Base-by-base conservation (phyloP, 2,329 filamentous ascomycete genomes). In the Penicillium italicum region DNA sequence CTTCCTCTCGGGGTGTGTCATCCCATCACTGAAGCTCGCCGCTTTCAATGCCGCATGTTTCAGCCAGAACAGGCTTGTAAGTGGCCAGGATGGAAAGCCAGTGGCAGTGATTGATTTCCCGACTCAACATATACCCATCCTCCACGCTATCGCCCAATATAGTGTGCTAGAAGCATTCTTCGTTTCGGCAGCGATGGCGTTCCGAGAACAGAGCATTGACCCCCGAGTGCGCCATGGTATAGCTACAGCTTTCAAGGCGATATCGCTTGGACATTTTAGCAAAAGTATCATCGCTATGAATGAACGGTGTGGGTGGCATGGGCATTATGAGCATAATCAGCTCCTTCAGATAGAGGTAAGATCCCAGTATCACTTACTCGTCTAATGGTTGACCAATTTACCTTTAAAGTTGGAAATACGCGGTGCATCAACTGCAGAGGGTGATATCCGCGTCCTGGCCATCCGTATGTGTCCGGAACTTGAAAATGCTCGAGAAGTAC, bases 141-240 rank as follows among this genome's bases (percentile, higher is more conserved):
- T 38, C 18, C 36, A 38, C 20, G 7, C 36, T 20, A 38, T 38
- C 36, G 36, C 36, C 11, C 36, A 38, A 18, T 38, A 38, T 38
- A 38, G 36, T 20, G 36, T 38, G 36, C 36, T 38, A 38, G 36
- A 38, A 38, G 36, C 36, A 22, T 38, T 20, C 36, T 18, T 38
- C 11, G 18, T 22, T 38, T 38, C 36, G 7, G 31, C 57, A 9
- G 67, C 70, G 0, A 74, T 75, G 0, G 73, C 75, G 1, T 71
- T 51, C n/a, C 79, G 59, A 14, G 68, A 62, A 11, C 22, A 26
- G 11, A 50, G 24, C 1, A 16, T 51, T 2, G 50, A 62, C 37
- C 50, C 59, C 3, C 44, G 61, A 3, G 46, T 59, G 5, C 55
- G 59, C 2, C 61, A 64, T 49, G 50, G 53, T 2, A 38, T 59